Conservation (phyloP, 2,329 filamentous ascomycete genomes). For the Fusarium chuoi region DNA sequence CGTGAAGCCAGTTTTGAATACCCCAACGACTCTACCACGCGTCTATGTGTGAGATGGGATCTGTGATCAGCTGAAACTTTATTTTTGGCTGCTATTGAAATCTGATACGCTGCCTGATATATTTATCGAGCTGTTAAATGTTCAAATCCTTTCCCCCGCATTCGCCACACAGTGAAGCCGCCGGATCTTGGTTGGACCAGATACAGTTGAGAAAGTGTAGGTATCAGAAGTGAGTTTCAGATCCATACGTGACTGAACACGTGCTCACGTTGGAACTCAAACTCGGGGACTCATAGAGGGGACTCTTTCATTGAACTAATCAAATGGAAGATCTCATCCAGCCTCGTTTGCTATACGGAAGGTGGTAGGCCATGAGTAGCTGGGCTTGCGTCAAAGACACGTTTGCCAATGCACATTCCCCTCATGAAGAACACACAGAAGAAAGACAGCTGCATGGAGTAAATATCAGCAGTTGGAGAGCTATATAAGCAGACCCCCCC, state of each 20-base stretch:
- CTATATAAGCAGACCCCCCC: neutral
- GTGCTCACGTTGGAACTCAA: neutral
- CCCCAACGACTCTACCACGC: neutral
- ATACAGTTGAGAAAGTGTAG: accelerated
- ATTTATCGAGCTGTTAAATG: accelerated
- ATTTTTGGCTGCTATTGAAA: neutral
- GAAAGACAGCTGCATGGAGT: neutral
- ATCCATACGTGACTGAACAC: neutral
- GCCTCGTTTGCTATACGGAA: neutral
- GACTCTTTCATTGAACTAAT: neutral
- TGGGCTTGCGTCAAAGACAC: neutral
- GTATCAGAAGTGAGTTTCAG: accelerated
- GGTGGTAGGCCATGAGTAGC: neutral
- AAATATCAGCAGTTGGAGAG: neutral
- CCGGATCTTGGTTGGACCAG: neutral
- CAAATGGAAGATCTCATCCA: neutral
- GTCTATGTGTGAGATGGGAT: accelerated
- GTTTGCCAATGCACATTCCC: accelerated
- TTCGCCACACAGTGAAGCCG: accelerated
- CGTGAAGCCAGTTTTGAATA: accelerated
- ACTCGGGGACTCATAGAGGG: accelerated
- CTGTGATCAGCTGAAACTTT: no score
- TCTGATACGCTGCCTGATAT: accelerated
- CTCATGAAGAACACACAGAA: neutral
- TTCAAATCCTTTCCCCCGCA: neutral